Evolutionary conservation across 2,329 filamentous ascomycete species (phyloP), one percentile per base, ranked within the genome.

Genomic region (Spiromastix sp.): DNA sequence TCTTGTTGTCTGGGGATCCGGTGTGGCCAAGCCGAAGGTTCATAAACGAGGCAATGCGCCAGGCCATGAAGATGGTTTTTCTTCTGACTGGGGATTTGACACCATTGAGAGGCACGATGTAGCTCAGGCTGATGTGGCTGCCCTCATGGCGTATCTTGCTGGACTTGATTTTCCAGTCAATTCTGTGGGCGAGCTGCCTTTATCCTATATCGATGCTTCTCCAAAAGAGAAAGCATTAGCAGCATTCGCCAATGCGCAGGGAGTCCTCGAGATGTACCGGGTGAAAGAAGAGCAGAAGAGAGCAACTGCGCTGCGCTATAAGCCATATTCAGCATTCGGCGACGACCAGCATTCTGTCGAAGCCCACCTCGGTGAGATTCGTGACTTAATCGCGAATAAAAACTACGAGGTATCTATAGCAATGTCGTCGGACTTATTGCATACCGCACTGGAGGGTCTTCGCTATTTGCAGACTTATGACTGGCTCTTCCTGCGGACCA

Each of bases 401-500:
- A 67, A 73, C 30, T 78, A 79, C 44, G 77, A 89, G 38, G 74
- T 84, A 47, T 85, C 89, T 2, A 94, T 96, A 47, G 67, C 76
- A 38, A 74, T 83, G 48, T 85, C 84, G 1, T 77, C 81, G 27
- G 73, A 77, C 18, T 68, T 98, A 10, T 82, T 96, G 41, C 72
- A 81, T 40, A 63, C 84, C 33, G 81, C 77, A 2, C 70, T 98
- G 1, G 74, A 85, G 42, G 91, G 91, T 5, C 66, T 98, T 41
- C 76, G 91, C 33, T 98, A 98, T 56, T 71, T 98, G 17, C 91
- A 98, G 59, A 98, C 87, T 0, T 98, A 98, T 51, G 91, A 98
- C 63, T 98, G 91, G 91, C 70, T 98, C 2, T 98, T 98, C 61
- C 65, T 98, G 22, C 74, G 91, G 41, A 81, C 85, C 2, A 69